Evolutionary conservation across 176 grass and related monocot genomes (phyloP).

Genomic region (Musa beccarii): DNA sequence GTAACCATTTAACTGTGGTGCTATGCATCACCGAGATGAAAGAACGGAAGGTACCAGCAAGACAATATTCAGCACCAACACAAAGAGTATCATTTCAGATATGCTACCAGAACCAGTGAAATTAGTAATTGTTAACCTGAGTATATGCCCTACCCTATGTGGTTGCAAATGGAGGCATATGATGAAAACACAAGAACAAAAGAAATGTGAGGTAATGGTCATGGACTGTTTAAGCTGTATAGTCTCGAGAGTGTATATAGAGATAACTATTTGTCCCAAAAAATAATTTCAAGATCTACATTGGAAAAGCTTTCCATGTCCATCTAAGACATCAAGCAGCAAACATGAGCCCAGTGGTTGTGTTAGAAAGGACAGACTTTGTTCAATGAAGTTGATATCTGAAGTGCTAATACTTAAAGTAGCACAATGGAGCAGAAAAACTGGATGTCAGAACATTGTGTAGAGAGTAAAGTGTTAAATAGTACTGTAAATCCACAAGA

Average conservation of each 20-base stretch:
- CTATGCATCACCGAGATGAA: neutral
- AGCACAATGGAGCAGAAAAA: neutral
- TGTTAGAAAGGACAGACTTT: neutral
- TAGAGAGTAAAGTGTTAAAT: neutral
- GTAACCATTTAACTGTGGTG: neutral
- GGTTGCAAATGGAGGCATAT: neutral
- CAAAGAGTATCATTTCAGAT: too few species aligned
- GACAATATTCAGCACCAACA: neutral
- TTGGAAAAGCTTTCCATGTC: neutral
- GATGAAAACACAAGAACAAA: neutral
- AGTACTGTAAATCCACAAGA: neutral
- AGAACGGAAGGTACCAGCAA: neutral
- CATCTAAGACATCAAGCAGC: too few species aligned
- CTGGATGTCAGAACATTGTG: neutral
- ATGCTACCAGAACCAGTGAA: too few species aligned
- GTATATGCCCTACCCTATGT: neutral
- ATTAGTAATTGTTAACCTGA: too few species aligned
- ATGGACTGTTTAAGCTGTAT: neutral
- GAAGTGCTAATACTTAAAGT: neutral
- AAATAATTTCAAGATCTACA: neutral
- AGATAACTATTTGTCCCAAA: neutral
- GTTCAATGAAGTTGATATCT: neutral
- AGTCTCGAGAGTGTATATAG: neutral
- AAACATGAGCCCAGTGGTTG: neutral
- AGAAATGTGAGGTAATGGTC: neutral